Evolutionary conservation across 495 filamentous ascomycete genomes (phyloP).

Genomic region (Penicillium ucsense): DNA sequence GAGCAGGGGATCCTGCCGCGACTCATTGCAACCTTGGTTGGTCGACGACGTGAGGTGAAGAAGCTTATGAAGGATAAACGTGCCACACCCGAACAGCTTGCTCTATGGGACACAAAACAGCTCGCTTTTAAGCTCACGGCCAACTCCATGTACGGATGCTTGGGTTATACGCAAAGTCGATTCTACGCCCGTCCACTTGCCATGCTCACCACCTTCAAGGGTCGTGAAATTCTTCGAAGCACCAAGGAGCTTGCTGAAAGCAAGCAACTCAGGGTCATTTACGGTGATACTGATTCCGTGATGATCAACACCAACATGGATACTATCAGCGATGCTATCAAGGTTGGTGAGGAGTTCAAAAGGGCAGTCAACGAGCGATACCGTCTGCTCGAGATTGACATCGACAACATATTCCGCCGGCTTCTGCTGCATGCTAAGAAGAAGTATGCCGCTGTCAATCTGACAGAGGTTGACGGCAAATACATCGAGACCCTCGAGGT

Average conservation of each 20-base stretch:
- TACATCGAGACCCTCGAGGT: constrained; percentile 92
- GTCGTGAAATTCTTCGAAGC: constrained; percentile 90
- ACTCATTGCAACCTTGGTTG: constrained; percentile 85
- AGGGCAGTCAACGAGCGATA: constrained; percentile 81
- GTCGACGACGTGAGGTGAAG: constrained; percentile 82
- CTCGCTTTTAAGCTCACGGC: constrained; percentile 92
- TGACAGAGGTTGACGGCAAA: constrained; percentile 81
- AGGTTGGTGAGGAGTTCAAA: constrained; percentile 77
- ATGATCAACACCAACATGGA: constrained; percentile 99
- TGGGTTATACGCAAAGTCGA: constrained; percentile 89
- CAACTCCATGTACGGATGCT: constrained; percentile 98
- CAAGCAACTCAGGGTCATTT: constrained; percentile 83
- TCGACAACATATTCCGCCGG: constrained; percentile 93
- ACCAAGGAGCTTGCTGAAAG: constrained; percentile 92
- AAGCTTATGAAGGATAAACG: constrained; percentile 89
- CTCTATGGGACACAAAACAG: constrained; percentile 98
- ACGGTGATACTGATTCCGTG: constrained; percentile 97
- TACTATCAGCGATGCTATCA: constrained; percentile 81
- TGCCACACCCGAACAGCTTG: constrained; percentile 76
- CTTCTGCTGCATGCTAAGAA: constrained; percentile 95
- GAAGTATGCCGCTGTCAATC: constrained; percentile 96
- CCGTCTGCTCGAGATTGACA: constrained; percentile 87
- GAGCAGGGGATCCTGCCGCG: constrained; percentile 74
- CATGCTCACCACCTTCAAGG: constrained; percentile 93
- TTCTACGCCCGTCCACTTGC: constrained; percentile 95